Evolutionary conservation across 2,329 filamentous ascomycete species (phyloP), one percentile per base, ranked within the genome.

Genomic region (Paecilomyces sp.): DNA sequence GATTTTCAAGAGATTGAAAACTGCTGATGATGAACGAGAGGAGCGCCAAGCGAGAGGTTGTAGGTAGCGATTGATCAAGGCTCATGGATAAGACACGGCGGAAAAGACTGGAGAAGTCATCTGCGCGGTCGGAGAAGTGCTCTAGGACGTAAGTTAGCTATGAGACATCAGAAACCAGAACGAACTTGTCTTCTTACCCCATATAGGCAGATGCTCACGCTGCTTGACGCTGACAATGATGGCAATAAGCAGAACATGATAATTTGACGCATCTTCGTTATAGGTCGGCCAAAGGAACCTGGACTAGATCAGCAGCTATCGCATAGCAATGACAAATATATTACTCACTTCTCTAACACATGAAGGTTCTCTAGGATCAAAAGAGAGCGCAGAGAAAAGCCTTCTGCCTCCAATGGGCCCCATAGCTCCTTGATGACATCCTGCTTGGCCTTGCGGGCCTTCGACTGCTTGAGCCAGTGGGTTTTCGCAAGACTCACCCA

Each of bases 251-350:
- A 97, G 80, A 58, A 97, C 88, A 73, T 99, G 93, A 69, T 92
- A 88, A 73, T 99, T 95, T 33, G 93, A 96, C 3, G 91, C 86
- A 68, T 94, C 87, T 64, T 96, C 90, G 12, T 84, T 87, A 73
- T 95, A 99, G 57, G 89, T 91, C 54, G 94, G 94, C 94, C 94
- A 99, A 30, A 99, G 83, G 71, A 96, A 97, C 70, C 91, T 90
- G 62, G 60, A 55, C n/a, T 34, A 53, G 60, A 64, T 62, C 59
- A 58, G 66, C 59, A 58, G n/a, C 33, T 22, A 7, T 31, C 54
- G 30, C 30, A 55, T 15, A 55, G 6, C 6, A 55, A 33, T 28
- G 11, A 53, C 22, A 12, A 12, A 30, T 25, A 18, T n/a, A 58
- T 52, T 41, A 34, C 77, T 22, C 77, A 90, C 88, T 84, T 89